Evolutionary conservation across 305 asterid genomes (phyloP), one percentile per base, ranked within the genome.

Genomic region (Solanum hybrid): DNA sequence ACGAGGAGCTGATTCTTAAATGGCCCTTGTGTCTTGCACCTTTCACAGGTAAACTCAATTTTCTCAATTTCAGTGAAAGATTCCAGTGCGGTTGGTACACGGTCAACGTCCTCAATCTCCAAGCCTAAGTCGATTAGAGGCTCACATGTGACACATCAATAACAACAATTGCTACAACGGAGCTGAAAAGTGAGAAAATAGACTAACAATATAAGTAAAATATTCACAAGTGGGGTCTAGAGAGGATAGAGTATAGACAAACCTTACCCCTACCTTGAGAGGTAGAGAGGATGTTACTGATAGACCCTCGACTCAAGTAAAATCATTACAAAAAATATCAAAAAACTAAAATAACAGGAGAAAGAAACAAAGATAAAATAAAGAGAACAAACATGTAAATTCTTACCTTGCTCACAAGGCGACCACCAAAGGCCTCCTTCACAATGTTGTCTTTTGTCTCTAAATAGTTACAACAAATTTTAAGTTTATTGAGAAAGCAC

Each of bases 21-120:
- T 34, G 94, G 87, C 34, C 96, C 99, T 88, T 91, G 94, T 91
- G 93, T 95, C 90, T 92, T 94, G 72, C 98, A 97, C 64, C 91
- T 89, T 90, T 95, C 97, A 92, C 98, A 97, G 7, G 94, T 93
- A 91, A 95, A 94, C 93, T 95, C 98, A 90, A 96, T 90, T 90
- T 82, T 94, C 91, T 97, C 98, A 89, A 95, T 92, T 92, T 93
- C 94, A 19, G 98, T 97, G 93, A 97, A 97, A 42, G 98, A 97
- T 37, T 95, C 93, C 64, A 97, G 92, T 90, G 98, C 97, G 35
- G 91, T 76, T 75, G 76, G 34, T 42, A 96, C 94, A 88, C 90
- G 45, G 24, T 92, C 92, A 9, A 93, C 97, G 88, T 95, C 94
- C 88, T 92, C 95, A 85, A 97, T 95, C 95, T 96, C 98, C 95